Evolutionary conservation across 2,329 filamentous ascomycete species (phyloP).

Genomic region (Microdochium bolleyi): DNA sequence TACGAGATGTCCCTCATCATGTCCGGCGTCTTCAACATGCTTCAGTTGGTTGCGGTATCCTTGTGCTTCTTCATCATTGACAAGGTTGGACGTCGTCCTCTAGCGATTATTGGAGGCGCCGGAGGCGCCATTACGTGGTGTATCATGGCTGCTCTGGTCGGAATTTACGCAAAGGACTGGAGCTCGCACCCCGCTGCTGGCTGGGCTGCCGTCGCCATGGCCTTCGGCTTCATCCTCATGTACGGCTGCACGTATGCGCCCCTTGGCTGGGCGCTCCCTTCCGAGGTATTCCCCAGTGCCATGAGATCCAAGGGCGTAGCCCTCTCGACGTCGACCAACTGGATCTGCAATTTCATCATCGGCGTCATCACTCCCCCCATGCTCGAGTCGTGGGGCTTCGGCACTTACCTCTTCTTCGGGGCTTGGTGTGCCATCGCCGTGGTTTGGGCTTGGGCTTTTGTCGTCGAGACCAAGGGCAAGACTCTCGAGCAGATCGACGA

Average conservation of each 20-base stretch:
- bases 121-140: conserved; percentile 41
- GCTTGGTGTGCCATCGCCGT: conserved; percentile 40
- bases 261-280: conserved; percentile 24
- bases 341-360: conserved; percentile 26
- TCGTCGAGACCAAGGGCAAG: conserved; percentile 39
- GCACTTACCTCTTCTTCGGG: conserved; percentile 46
- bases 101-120: conserved; percentile 34
- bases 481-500: conserved; percentile 38
- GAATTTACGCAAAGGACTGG: conserved; percentile 39
- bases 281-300: conserved; percentile 26
- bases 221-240: conserved; percentile 20
- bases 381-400: conserved; percentile 37
- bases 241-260: conserved; percentile 22
- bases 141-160: conserved; percentile 43
- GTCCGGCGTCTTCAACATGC: conserved; percentile 30
- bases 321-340: conserved; percentile 21
- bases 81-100: conserved; percentile 34
- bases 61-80: conserved; percentile 39
- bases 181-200: conserved; percentile 35
- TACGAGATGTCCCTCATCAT: conserved; percentile 26
- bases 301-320: conserved; percentile 27
- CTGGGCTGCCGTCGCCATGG: conserved; percentile 43
- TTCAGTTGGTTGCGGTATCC: conserved; percentile 37
- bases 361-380: conserved; percentile 47
- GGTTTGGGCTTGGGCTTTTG: conserved; percentile 37